Evolutionary conservation across 2,329 filamentous ascomycete species (phyloP).

Genomic region (Xylariales sp.): DNA sequence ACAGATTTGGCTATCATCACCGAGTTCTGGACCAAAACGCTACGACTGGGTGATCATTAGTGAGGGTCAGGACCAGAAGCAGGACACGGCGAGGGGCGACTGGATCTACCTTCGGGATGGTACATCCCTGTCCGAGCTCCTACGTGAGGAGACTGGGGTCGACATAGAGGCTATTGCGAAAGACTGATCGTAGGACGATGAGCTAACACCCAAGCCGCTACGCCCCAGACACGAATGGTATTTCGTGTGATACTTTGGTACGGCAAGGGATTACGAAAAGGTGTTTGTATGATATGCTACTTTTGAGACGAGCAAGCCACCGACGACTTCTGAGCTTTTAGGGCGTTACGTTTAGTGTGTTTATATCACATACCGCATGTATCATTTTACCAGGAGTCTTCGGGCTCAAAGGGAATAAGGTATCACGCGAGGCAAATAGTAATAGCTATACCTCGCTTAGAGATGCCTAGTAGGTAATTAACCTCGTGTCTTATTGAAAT

Average conservation of each 20-base stretch:
- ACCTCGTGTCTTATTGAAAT: not conserved
- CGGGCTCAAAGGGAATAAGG: constrained; percentile 4
- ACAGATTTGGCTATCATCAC: constrained; percentile 96
- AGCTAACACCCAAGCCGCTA: not conserved
- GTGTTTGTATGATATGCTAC: constrained; percentile 21
- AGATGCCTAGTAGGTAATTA: not conserved
- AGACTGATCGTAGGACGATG: not conserved
- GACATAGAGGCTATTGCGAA: constrained; percentile 49
- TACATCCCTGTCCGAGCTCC: constrained; percentile 76
- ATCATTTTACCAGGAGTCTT: constrained; percentile 16
- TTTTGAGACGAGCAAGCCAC: constrained; percentile 10
- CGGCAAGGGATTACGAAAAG: constrained; percentile 1
- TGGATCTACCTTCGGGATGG: constrained; percentile 93
- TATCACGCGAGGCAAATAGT: constrained; percentile 1
- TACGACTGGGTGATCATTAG: constrained; percentile 87
- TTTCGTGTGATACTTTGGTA: constrained; percentile 15
- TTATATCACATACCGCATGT: constrained; percentile 29
- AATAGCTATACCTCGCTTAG: not conserved
- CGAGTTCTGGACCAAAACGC: constrained; percentile 89
- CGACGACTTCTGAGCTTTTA: not conserved
- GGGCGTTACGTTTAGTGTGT: constrained; percentile 11
- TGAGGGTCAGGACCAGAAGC: constrained; percentile 81
- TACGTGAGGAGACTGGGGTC: constrained; percentile 81
- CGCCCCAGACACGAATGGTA: constrained; percentile 10
- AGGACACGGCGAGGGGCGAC: constrained; percentile 76